Base-by-base conservation (phyloP, 2,329 filamentous ascomycete species). In the Furcasterigmium sp. region DNA sequence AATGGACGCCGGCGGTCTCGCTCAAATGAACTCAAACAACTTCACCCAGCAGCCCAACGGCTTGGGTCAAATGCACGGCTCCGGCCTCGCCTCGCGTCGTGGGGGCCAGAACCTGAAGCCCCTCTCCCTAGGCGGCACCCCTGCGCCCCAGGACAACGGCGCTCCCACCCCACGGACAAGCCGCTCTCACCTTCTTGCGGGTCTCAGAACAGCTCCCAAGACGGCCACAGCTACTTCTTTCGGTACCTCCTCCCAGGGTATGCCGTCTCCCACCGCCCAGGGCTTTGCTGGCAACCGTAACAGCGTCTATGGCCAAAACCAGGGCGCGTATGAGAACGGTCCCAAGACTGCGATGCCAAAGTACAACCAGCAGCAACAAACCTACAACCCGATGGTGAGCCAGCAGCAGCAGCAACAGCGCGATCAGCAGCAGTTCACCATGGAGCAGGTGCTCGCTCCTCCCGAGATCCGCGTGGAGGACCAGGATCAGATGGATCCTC, bases 1-100 rank as follows among this genome's bases (percentile, higher is more conserved):
- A 55, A 84, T 94, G 85, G 86, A 95, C 91, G 84, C 91, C 81
- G 91, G 91, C 80, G 89, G 90, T 93, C 88, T 95, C 76, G 85
- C 90, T 93, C 90, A 94, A 80, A 97, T 97, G 91, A 87, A 89
- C 73, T 91, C 89, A 76, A 87, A 84, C 75, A 79, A 84, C 67
- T 87, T 87, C 65, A 71, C 78, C 64, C 75, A 85, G 65, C n/a
- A n/a, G n/a, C 74, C 79, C 61, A 79, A 79, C 65, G 84, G 81
- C 56, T 75, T 95, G 56, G 81, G 83, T 59, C 32, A 35, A 19
- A 81, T 88, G 70, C 85, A 90, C 42, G 75, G 80, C 49, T 81
- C 85, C 52, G 87, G 90, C 58, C 86, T 95, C 60, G 89, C 88
- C 51, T 91, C 91, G 20, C 76, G 78, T 56, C 85, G 93, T 52